These are phyloP conservation scores for Fallopia convolvulus DNA, from an alignment of 148 eudicot species.

Conservation along the genomic window DNA sequence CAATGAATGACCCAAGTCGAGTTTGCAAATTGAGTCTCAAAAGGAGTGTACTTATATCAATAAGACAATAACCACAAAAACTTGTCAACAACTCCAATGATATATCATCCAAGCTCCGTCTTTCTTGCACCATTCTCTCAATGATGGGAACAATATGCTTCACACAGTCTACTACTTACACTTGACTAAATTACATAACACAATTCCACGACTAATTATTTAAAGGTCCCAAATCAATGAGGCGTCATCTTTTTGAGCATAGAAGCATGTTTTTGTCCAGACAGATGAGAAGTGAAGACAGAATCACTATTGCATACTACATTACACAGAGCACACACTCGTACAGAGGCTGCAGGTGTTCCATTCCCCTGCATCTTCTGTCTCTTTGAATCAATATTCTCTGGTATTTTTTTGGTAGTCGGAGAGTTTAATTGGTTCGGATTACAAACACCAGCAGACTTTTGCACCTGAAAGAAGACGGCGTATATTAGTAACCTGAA, in stretches of 20 bases:
- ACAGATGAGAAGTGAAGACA: slow-evolving; percentile 26
- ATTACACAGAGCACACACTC: slow-evolving; percentile 25
- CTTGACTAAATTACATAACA: not conserved
- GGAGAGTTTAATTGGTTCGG: not conserved
- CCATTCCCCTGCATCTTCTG: slow-evolving; percentile 26
- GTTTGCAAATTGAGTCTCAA: no score
- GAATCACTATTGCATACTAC: slow-evolving; percentile 41
- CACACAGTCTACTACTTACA: not conserved
- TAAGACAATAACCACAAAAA: no score
- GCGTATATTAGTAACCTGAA: no score
- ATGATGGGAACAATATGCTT: not conserved
- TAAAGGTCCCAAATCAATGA: not conserved
- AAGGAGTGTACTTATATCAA: no score
- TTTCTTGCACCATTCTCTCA: no score
- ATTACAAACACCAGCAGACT: not conserved
- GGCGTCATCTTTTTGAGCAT: slow-evolving; percentile 18
- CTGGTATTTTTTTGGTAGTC: not conserved
- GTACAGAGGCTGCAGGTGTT: slow-evolving; percentile 18
- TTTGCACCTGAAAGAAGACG: not conserved
- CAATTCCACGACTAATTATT: no score
- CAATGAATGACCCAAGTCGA: no score
- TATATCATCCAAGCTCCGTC: no score
- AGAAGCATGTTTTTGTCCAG: slow-evolving; percentile 32
- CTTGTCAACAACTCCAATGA: no score
- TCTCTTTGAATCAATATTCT: slow-evolving; percentile 30